A percentile compares a stretch with the other conserved stretches of the same genome.
Evolutionary conservation across 1,284 basidiomycete species (phyloP).

Genomic region (Cryptococcus sp.): DNA sequence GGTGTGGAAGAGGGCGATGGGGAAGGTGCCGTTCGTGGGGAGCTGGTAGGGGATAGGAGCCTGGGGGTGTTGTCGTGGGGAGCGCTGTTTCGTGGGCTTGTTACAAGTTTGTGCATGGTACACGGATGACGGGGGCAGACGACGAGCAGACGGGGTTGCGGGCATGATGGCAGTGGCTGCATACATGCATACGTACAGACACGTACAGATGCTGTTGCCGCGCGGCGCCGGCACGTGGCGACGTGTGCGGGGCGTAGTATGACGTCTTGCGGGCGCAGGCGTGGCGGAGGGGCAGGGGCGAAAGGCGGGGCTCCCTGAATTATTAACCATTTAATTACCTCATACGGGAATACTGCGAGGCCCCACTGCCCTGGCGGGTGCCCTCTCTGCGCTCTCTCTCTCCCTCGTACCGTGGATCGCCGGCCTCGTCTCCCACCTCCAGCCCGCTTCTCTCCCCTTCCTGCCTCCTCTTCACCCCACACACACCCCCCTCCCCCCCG

Average conservation of each 20-base stretch:
- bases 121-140: too few relatives aligned
- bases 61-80: neutral
- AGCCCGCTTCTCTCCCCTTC: neutral
- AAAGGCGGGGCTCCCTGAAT: neutral
- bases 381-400: neutral
- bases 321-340: neutral
- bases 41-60: constrained; percentile 6
- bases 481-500: neutral
- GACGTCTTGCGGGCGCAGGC: neutral
- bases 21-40: constrained; percentile 8
- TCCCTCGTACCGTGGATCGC: neutral
- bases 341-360: neutral
- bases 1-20: constrained; percentile 4
- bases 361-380: neutral
- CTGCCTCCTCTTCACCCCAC: neutral
- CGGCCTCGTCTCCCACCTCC: neutral
- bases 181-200: neutral
- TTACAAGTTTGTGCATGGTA: too few relatives aligned
- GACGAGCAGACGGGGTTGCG: too few relatives aligned
- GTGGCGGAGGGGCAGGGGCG: neutral
- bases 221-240: neutral
- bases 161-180: too few relatives aligned
- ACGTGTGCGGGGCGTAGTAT: neutral
- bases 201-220: neutral
- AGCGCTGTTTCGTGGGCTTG: neutral